Evolutionary conservation across 2,329 filamentous ascomycete genomes (phyloP), one percentile per base, ranked within the genome.

Genomic region (Phialocephala subalpina): DNA sequence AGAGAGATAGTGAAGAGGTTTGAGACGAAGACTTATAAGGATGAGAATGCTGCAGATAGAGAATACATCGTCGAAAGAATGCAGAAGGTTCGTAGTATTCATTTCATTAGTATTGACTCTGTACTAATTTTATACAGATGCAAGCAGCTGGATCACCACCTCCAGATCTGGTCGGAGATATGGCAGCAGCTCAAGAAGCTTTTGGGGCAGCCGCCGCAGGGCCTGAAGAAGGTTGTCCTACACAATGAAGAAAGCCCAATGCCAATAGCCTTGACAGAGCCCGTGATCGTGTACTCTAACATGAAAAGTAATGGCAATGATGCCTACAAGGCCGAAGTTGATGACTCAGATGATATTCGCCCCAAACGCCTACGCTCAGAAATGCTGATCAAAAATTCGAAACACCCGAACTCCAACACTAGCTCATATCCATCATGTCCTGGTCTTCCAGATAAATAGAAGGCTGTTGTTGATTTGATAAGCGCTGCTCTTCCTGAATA

Each of bases 21-120:
- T 76, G 94, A 99, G 78, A 87, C 91, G 78, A 84, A 86, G 62
- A 87, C 85, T 0, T 99, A 97, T 78, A 87, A 87, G 56, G 96
- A 99, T 81, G 87, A 91, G 14, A 95, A 97, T 76, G 81, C 91
- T 16, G 84, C 87, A 55, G 93, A 97, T 79, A 85, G 94, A 68
- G 93, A 97, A 77, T 97, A 94, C 79, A 96, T 99, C 74, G 95
- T 97, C 70, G 94, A 97, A 75, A 90, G 91, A 77, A 99, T 99
- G 96, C 95, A 98, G 79, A 95, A 95, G 89, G 95, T 97, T 79
- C 77, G 85, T 77, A 12, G 25, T 55, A 12, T 60, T 60, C 35
- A 55, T 16, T 63, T 35, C 52, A 64, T 64, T 45, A 59, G 47
- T 57, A 35, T 64, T 40, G 42, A 63, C 57, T 58, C 59, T 63